Base-by-base conservation (phyloP, 1,284 basidiomycete genomes). In the Neotropicomus parvogracilis region DNA sequence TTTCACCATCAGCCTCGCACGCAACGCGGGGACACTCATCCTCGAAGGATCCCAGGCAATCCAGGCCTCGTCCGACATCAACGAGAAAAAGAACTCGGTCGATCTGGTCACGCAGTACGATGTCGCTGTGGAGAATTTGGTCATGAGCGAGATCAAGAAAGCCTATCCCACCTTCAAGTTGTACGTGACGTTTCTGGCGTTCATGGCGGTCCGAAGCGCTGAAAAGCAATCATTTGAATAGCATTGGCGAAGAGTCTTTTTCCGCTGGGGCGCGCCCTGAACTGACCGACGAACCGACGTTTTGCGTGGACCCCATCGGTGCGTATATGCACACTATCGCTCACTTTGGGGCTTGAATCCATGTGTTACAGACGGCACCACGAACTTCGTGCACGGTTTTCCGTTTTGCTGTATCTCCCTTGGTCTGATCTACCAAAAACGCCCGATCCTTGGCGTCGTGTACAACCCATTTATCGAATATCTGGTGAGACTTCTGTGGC, bases 51-150 rank as follows among this genome's bases (percentile, higher is more conserved):
- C 88, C 11, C 74, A 79, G 40, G 84, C 81, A 24, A 89, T 90
- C 59, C 79, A 79, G 50, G 69, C 70, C 1, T 68, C 73, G 3
- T 69, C 77, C 7, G 75, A 77, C 57, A 75, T 91, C 44, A 81
- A 81, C 57, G 85, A 91, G 74, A 95, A 95, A 78, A 87, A 88
- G 68, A 95, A 95, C 65, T 84, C 89, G 9, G 91, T 93, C 14
- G 92, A 95, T 69, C 76, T 97, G 32, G 95, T 98, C n/a, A 98
- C 95, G 0, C 90, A 97, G 70, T 97, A 92, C 61, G 95, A 99
- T 69, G 89, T 97, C 52, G 83, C 78, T 32, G 93, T 97, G 12
- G 95, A 98, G 67, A 84, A 89, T 55, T 75, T 95, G 47, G 88
- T 97, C 39, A 83, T 83, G 65, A 64, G 75, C 45, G 79, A 83